Base-by-base conservation (phyloP, 108 stramenopile species). In the Discostella pseudostelligera region DNA sequence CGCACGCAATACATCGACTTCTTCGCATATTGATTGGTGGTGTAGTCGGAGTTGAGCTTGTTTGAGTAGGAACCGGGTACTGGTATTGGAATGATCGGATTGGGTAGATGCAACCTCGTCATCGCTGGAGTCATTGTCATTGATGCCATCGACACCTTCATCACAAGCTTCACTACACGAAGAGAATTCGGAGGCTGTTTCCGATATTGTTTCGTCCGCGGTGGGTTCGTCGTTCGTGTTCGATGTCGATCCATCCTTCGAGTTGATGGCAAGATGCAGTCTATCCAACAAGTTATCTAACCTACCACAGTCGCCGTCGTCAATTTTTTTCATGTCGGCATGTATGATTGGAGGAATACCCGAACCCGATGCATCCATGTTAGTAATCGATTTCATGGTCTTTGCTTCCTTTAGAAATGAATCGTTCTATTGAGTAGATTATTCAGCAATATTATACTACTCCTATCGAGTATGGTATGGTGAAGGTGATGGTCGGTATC, bases 1-100 rank as follows among this genome's bases (percentile, higher is more conserved):
- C n/a, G 65, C 56, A 16, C 58, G 64, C 3, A 73, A 43, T 19
- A 44, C 42, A 37, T 59, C 43, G 22, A 60, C 64, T n/a, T 73
- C 72, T 44, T 73, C 72, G 58, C 59, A 53, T 16, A 66, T 61
- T 7, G 72, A 73, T 65, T 73, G 72, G 20, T 64, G 72, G 12
- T 54, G 57, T 42, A 73, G 57, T 14, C 72, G 57, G 9, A 44
- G 17, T 25, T 46, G 32, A 40, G 67, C 67, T 49, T 57, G 56
- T 20, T 26, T 47, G 12, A 67, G 56, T n/a, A 67, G 67, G 36
- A 19, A 56, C n/a, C 67, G 67, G 12, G 67, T 47, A 55, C 51
- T 54, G 67, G 57, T 39, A 42, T 46, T 45, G 1, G 59, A 40
- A 26, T 60, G 59, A 44, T 60, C 10, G 28, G 67, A 57, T 40